Evolutionary conservation across 768 basidiomycete species (phyloP), one percentile per base, ranked within the genome.

Genomic region (Phlegmacium glaucopus): DNA sequence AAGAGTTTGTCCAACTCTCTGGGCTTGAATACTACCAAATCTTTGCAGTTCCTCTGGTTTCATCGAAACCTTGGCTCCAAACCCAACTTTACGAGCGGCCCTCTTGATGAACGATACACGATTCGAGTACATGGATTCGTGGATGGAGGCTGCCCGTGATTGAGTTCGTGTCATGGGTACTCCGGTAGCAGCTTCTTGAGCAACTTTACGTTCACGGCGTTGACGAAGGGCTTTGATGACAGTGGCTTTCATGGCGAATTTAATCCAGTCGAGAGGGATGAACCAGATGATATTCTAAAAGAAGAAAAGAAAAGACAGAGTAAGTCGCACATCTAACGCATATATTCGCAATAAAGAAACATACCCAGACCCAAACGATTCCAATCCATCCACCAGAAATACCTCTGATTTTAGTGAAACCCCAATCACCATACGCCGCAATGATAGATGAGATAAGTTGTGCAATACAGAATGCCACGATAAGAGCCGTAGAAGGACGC

Each of bases 371-470:
- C 94, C 94, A 97, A 49, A 95, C 78, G 55, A 98, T 94, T 71
- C 94, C 95, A 55, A 97, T 90, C 94, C 94, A 97, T 22, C 85
- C 89, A 63, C 90, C 94, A 51, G 87, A 90, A 65, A 97, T 84
- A 17, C 72, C 62, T 28, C 73, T 65, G 54, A 97, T 89, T 45
- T 85, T 64, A 28, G 94, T 94, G 81, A 98, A 98, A 67, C 90
- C 88, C 89, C 89, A 96, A 78, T 96, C 62, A 58, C 78, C 94
- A 69, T 87, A 98, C 9, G 76, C 91, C 40, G 94, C 94, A 56
- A 98, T 97, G 75, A 98, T 94, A 34, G 91, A 90, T 1, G 94
- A 93, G 44, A 98, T 74, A 49, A 96, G 81, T 72, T 98, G 95
- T 13, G 95, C 95, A 47, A 97, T 61, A 67, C 82, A 83, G 83